Evolutionary conservation across 352 stramenopile genomes (phyloP).

Genomic region (Sclerospora graminicola): DNA sequence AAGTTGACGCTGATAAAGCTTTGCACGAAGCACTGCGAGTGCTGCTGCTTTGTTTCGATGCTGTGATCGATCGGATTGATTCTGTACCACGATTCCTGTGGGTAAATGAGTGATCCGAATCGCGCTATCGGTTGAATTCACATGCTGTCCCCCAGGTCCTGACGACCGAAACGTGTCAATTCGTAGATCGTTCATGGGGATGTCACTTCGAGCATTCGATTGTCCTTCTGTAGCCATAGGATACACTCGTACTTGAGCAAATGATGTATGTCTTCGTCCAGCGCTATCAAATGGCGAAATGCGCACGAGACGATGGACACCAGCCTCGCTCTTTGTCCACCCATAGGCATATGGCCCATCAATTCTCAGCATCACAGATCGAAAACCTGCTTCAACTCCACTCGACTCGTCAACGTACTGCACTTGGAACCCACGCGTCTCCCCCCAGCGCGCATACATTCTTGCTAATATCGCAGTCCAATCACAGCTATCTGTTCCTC

Average conservation of each 20-base stretch:
- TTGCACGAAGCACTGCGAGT: slow-evolving; percentile 71
- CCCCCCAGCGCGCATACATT: slow-evolving; percentile 89
- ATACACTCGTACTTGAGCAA: slow-evolving; percentile 84
- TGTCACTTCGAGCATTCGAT: slow-evolving; percentile 31
- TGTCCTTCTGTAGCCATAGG: slow-evolving; percentile 32
- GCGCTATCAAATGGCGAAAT: slow-evolving; percentile 93
- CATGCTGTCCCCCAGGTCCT: slow-evolving; percentile 92
- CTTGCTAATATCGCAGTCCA: slow-evolving; percentile 92
- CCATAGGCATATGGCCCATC: slow-evolving; percentile 85
- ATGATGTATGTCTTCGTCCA: slow-evolving; percentile 90
- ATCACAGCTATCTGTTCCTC: slow-evolving; percentile 93
- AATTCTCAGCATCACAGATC: slow-evolving; percentile 43
- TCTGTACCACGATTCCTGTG: slow-evolving; percentile 90
- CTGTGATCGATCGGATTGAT: slow-evolving; percentile 91
- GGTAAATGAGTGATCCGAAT: slow-evolving; percentile 94
- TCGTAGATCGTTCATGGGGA: slow-evolving; percentile 83
- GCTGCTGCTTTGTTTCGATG: slow-evolving; percentile 90
- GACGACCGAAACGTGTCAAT: slow-evolving; percentile 92
- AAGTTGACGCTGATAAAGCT: slow-evolving; percentile 64
- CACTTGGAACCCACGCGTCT: slow-evolving; percentile 33
- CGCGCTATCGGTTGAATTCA: slow-evolving; percentile 96
- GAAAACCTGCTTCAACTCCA: slow-evolving; percentile 59
- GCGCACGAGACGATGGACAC: slow-evolving; percentile 91
- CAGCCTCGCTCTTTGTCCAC: slow-evolving; percentile 90
- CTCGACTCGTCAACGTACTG: slow-evolving; percentile 86